A percentile compares a stretch with the other conserved stretches of the same genome.
These are phyloP conservation scores for Gossypium turneri DNA, from an alignment of 345 rosid genomes.

Conservation along the genomic window DNA sequence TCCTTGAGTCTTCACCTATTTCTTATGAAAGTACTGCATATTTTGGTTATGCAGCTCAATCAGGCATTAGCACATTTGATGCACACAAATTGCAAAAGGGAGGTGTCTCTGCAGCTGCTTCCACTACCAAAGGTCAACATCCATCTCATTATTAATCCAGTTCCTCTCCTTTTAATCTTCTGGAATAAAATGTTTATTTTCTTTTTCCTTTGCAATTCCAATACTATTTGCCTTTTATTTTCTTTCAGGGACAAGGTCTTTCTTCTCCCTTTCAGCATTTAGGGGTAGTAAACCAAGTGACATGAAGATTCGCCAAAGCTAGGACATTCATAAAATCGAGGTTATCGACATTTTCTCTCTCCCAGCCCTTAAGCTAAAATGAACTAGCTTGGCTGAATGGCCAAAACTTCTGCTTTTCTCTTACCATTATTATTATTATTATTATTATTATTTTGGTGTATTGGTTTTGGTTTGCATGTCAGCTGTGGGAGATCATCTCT, in stretches of 20 bases:
- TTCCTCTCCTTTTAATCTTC: neutral
- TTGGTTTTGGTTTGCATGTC: slow-evolving; percentile 9
- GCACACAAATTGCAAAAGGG: slow-evolving; percentile 32
- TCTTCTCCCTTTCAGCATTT: slow-evolving; percentile 73
- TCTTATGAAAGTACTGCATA: neutral
- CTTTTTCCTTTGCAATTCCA: neutral
- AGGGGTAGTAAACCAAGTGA: slow-evolving; percentile 56
- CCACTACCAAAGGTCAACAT: slow-evolving; percentile 46
- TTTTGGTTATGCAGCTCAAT: slow-evolving; percentile 29
- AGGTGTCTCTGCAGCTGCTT: slow-evolving; percentile 29
- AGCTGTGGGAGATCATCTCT: neutral
- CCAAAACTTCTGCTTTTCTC: slow-evolving; percentile 6
- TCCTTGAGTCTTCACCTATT: neutral
- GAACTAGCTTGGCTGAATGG: neutral
- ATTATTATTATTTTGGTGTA: neutral
- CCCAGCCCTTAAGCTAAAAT: neutral
- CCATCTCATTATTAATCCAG: neutral
- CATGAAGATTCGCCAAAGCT: slow-evolving; percentile 36
- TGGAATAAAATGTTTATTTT: slow-evolving; percentile 3
- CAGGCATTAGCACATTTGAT: slow-evolving; percentile 22
- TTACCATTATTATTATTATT: neutral
- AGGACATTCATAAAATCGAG: neutral
- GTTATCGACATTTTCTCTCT: neutral
- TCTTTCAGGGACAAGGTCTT: slow-evolving; percentile 55
- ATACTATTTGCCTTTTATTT: neutral